Conservation (phyloP, 2,329 filamentous ascomycete genomes). For the Talaromyces pinophilus region DNA sequence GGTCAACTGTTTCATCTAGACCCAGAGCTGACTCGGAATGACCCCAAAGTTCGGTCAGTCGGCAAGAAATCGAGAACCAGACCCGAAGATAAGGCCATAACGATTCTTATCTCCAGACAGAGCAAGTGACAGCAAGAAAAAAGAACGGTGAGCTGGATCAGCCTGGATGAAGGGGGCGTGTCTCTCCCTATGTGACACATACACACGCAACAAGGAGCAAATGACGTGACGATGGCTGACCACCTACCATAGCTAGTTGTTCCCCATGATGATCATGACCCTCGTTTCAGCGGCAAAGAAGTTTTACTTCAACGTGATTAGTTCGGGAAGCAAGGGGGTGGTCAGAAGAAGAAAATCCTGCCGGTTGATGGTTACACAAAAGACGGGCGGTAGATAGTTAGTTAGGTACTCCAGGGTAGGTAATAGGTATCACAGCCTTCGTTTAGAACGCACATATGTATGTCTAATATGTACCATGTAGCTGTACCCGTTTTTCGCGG, state of each 20-base stretch:
- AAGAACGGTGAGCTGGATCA: slow-evolving; percentile 16
- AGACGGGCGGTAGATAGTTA: not conserved
- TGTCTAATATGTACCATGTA: slow-evolving; percentile 1
- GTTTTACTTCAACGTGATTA: slow-evolving; percentile 5
- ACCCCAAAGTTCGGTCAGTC: slow-evolving; percentile 1
- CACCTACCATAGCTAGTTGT: not conserved
- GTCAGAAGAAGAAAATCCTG: not conserved
- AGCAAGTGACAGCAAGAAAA: not conserved
- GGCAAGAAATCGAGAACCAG: not conserved
- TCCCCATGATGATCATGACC: slow-evolving; percentile 9
- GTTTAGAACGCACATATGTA: slow-evolving; percentile 10
- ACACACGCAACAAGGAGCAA: not conserved
- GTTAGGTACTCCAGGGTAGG: not conserved
- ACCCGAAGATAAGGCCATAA: slow-evolving; percentile 1
- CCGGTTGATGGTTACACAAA: slow-evolving; percentile 14
- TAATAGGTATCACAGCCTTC: not conserved
- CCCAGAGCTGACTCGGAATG: not conserved
- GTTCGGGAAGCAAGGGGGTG: slow-evolving; percentile 16
- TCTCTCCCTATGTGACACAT: slow-evolving; percentile 6
- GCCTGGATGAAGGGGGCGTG: not conserved
- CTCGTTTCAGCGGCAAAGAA: slow-evolving; percentile 2
- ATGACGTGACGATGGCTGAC: slow-evolving; percentile 3
- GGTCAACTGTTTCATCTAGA: not conserved
- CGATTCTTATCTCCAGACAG: not conserved
- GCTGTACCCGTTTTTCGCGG: not conserved